Percentiles rank a stretch among this genome's conserved stretches.
Evolutionary conservation across 331 rosid genomes (phyloP).

Genomic region (Quercus lobata): DNA sequence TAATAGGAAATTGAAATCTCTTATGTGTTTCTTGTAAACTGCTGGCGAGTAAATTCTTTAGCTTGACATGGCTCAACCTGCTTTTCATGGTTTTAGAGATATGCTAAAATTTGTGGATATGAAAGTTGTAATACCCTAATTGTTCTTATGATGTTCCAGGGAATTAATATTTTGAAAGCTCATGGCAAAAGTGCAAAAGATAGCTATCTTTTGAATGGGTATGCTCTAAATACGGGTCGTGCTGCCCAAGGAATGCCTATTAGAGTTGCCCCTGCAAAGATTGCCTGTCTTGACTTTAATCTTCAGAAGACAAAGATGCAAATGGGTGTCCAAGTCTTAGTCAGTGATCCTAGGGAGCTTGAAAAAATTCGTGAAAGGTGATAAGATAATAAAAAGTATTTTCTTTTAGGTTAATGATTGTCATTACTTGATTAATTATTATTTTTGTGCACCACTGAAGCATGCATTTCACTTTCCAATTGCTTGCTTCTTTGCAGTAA

Average conservation of each 20-base stretch:
- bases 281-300: conserved; percentile 96
- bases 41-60: background rate
- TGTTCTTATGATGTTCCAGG: conserved; percentile 39
- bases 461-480: background rate
- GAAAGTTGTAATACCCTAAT: background rate
- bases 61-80: background rate
- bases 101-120: background rate
- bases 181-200: conserved; percentile 96
- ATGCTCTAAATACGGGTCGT: conserved; percentile 90
- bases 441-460: background rate
- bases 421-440: background rate
- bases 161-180: conserved; percentile 90
- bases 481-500: background rate
- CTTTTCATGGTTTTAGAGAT: background rate
- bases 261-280: conserved; percentile 88
- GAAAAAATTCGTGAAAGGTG: conserved; percentile 98
- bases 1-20: background rate
- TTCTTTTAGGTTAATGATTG: background rate
- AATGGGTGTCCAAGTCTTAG: conserved; percentile 93
- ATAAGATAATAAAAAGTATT: background rate
- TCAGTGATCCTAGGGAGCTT: conserved; percentile 88
- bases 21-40: background rate
- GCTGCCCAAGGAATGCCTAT: conserved; percentile 99
- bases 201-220: conserved; percentile 90
- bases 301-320: conserved; percentile 99